These are phyloP conservation scores for Hyphodiscus sp. DNA, from an alignment of 2,329 filamentous ascomycete genomes.

Conservation along the genomic window DNA sequence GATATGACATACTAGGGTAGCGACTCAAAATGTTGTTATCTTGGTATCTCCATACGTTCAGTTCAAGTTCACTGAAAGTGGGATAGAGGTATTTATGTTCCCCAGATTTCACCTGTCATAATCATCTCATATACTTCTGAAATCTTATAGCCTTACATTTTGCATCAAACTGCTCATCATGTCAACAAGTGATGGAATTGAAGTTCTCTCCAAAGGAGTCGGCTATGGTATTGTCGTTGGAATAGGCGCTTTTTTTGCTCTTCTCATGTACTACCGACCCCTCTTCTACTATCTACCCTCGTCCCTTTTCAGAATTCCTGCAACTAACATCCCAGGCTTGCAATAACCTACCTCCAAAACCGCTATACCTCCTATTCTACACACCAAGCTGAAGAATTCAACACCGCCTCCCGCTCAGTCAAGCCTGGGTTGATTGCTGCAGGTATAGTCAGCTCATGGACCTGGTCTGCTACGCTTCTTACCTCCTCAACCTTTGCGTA, in stretches of 20 bases:
- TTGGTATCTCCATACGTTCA: no score
- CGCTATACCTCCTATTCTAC: slow-evolving; percentile 34
- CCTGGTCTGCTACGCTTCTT: slow-evolving; percentile 40
- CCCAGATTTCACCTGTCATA: no score
- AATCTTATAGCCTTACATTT: no score
- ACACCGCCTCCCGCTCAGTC: slow-evolving; percentile 12
- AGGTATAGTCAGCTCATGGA: slow-evolving; percentile 39
- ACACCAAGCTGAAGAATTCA: slow-evolving; percentile 31
- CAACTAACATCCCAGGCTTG: slow-evolving; percentile 18
- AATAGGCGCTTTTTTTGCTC: slow-evolving; percentile 39
- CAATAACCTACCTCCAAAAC: slow-evolving; percentile 37
- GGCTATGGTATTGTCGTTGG: slow-evolving; percentile 46
- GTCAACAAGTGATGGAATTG: no score
- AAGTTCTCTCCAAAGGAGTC: slow-evolving; percentile 30
- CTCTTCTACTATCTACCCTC: neutral
- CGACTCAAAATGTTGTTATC: no score
- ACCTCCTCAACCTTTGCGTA: slow-evolving; percentile 37
- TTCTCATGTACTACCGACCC: slow-evolving; percentile 30
- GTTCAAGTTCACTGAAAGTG: no score
- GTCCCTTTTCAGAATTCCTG: neutral
- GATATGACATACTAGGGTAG: no score
- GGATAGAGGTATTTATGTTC: no score
- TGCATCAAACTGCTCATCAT: no score
- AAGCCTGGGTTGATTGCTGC: slow-evolving; percentile 17
- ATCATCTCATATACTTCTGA: no score